Evolutionary conservation across 2,329 filamentous ascomycete genomes (phyloP).

Genomic region (Monilinia aucupariae): DNA sequence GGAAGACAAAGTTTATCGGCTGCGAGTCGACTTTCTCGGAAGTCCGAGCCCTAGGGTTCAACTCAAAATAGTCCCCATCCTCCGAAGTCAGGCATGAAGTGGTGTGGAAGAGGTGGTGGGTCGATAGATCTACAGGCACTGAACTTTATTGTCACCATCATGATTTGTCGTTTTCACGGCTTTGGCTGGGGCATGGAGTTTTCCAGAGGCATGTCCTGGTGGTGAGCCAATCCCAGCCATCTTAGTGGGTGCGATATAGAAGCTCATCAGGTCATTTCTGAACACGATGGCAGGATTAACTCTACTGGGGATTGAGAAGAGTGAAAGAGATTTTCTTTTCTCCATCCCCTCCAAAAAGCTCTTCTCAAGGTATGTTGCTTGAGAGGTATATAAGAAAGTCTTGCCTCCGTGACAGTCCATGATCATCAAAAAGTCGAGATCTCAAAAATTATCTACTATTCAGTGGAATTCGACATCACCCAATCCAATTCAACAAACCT

Average conservation of each 20-base stretch:
- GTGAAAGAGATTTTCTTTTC: background rate
- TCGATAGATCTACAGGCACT: background rate
- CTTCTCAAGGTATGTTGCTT: background rate
- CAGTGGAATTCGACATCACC: background rate
- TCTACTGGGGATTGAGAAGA: background rate
- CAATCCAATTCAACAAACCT: background rate
- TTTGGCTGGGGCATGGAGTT: background rate
- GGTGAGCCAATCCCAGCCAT: background rate
- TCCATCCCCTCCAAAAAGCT: background rate
- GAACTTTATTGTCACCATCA: background rate
- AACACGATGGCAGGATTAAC: background rate
- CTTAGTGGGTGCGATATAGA: background rate
- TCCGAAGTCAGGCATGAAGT: background rate
- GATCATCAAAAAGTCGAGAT: background rate
- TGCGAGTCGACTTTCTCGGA: background rate
- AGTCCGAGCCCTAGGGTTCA: background rate
- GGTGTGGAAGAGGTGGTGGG: background rate
- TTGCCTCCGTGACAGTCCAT: background rate
- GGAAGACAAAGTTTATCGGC: background rate
- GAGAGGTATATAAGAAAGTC: conserved; percentile 1
- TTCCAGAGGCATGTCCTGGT: background rate
- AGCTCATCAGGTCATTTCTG: conserved; percentile 8
- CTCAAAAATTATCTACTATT: background rate
- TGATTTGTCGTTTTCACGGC: background rate
- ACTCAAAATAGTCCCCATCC: background rate